Conservation (phyloP, 2,329 filamentous ascomycete genomes). For the Nothopassalora personata region DNA sequence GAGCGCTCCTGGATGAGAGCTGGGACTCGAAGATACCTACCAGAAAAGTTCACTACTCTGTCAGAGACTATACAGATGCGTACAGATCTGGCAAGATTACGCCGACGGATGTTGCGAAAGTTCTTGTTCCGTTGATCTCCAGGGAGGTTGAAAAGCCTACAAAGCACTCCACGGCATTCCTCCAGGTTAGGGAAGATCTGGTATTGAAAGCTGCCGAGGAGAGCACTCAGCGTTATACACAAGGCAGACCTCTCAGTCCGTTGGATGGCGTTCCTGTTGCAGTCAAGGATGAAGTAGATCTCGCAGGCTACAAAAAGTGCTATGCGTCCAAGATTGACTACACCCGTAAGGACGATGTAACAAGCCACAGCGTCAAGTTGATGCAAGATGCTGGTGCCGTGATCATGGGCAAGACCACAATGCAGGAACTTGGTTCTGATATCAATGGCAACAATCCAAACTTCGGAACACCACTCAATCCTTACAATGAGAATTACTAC, state of each 20-base stretch:
- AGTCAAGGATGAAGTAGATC: slow-evolving; percentile 74
- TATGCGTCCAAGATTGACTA: slow-evolving; percentile 60
- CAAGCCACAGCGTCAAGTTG: slow-evolving; percentile 52
- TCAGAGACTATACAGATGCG: slow-evolving; percentile 69
- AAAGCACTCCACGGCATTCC: slow-evolving; percentile 66
- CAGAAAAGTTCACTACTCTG: slow-evolving; percentile 43
- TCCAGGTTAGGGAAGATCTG: slow-evolving; percentile 59
- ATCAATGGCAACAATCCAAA: slow-evolving; percentile 71
- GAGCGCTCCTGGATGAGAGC: slow-evolving; percentile 11
- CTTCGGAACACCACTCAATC: slow-evolving; percentile 71
- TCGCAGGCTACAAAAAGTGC: slow-evolving; percentile 64
- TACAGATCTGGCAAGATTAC: slow-evolving; percentile 67
- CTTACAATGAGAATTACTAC: slow-evolving; percentile 70
- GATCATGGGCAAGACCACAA: slow-evolving; percentile 68
- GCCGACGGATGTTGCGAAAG: slow-evolving; percentile 65
- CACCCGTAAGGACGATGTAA: slow-evolving; percentile 47
- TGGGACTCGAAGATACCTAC: slow-evolving; percentile 21
- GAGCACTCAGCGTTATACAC: slow-evolving; percentile 67
- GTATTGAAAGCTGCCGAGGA: slow-evolving; percentile 64
- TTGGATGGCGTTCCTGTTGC: slow-evolving; percentile 79
- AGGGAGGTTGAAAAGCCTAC: slow-evolving; percentile 51
- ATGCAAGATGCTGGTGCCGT: slow-evolving; percentile 71
- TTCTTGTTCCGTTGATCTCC: slow-evolving; percentile 65
- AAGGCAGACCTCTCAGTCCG: slow-evolving; percentile 59
- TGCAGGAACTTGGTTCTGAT: slow-evolving; percentile 74